A percentile compares a stretch with the other conserved stretches of the same genome.
Conservation (phyloP, 345 rosid species). For the Eucalyptus rudis region DNA sequence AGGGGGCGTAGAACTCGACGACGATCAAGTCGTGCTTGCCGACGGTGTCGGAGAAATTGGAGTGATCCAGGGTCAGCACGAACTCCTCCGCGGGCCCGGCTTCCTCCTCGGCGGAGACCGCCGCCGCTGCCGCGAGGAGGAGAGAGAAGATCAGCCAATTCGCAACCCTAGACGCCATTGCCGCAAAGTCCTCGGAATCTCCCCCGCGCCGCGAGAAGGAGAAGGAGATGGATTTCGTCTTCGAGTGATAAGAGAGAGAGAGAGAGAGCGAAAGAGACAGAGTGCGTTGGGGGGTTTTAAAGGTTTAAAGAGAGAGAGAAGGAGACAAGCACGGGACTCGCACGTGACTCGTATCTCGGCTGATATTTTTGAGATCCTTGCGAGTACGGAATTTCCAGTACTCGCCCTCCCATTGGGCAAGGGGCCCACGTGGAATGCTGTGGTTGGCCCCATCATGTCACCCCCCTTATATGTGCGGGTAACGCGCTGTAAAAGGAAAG, state of each 20-base stretch:
- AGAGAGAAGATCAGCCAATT: constrained; percentile 19
- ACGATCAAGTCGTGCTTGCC: constrained; percentile 75
- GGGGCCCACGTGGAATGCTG: background rate
- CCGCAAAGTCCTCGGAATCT: background rate
- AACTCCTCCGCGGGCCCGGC: constrained; percentile 50
- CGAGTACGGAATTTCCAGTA: background rate
- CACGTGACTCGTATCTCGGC: background rate
- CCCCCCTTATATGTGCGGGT: no score
- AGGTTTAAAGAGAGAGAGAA: background rate
- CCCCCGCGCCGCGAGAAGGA: background rate
- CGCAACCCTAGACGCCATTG: constrained; percentile 30
- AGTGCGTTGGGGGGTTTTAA: background rate
- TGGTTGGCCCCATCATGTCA: background rate
- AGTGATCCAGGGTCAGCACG: constrained; percentile 72
- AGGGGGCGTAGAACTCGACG: constrained; percentile 96
- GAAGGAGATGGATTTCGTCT: background rate
- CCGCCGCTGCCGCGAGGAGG: constrained; percentile 6
- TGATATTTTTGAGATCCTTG: background rate
- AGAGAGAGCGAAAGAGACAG: background rate
- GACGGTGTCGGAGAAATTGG: constrained; percentile 78
- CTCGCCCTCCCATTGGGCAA: constrained; percentile 7
- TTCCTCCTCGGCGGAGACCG: constrained; percentile 30
- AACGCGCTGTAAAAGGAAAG: background rate
- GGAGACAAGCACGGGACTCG: background rate
- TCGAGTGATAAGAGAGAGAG: background rate